A percentile compares a stretch with the other conserved stretches of the same genome.
Evolutionary conservation across 352 stramenopile species (phyloP).

Genomic region (Phytophthora macrochlamydospora): DNA sequence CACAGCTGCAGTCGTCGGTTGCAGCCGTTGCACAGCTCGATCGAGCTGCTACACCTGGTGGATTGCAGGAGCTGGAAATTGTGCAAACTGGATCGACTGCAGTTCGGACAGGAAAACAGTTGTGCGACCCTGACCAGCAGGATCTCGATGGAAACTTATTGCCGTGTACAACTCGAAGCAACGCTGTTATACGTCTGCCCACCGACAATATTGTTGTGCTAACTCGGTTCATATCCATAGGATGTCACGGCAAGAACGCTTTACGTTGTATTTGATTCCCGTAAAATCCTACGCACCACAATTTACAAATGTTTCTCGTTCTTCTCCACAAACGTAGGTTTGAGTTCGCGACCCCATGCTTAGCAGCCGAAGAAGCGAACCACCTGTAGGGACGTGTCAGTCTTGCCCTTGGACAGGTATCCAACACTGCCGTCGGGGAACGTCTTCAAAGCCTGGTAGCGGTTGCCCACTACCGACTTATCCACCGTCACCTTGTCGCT

Average conservation of each 20-base stretch:
- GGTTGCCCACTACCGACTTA: conserved; percentile 42
- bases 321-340: too few species aligned
- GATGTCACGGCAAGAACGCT: too few species aligned
- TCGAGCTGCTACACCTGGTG: neutral
- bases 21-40: neutral
- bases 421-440: conserved; percentile 51
- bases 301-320: too few species aligned
- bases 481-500: conserved; percentile 39
- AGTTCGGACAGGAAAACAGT: neutral
- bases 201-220: too few species aligned
- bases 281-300: too few species aligned
- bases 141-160: neutral
- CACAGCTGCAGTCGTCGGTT: neutral
- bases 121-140: neutral
- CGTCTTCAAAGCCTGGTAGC: conserved; percentile 51
- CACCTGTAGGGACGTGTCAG: conserved; percentile 44
- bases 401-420: conserved; percentile 49
- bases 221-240: too few species aligned
- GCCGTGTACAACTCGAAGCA: neutral
- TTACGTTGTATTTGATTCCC: too few species aligned
- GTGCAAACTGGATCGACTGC: neutral
- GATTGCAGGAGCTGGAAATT: neutral
- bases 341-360: neutral
- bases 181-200: neutral
- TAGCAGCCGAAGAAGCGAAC: conserved; percentile 51